These are phyloP conservation scores for Puccinia coronata DNA, from an alignment of 1,284 basidiomycete species.

Conservation along the genomic window DNA sequence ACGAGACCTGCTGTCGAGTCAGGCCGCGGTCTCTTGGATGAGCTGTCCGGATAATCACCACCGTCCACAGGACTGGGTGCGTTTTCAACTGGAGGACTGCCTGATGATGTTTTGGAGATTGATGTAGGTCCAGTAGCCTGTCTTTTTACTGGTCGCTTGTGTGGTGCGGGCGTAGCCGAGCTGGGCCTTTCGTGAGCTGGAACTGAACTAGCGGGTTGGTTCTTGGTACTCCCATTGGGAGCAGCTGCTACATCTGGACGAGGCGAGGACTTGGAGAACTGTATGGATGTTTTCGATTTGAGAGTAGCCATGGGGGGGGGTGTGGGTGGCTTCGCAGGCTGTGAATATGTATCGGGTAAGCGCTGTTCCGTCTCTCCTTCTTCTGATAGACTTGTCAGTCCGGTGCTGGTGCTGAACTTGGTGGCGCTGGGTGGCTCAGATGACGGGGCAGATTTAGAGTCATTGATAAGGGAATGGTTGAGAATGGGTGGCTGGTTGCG, in stretches of 20 bases:
- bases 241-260: not conserved
- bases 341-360: not conserved
- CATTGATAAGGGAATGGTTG: not conserved
- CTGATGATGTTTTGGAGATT: not conserved
- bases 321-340: not conserved
- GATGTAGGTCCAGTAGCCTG: not conserved
- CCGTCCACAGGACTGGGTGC: not conserved
- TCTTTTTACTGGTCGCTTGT: not conserved
- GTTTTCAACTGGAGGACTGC: not conserved
- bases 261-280: slow-evolving; percentile 11
- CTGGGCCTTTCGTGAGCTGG: not conserved
- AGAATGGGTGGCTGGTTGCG: not conserved
- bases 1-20: not conserved
- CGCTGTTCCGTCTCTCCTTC: slow-evolving; percentile 7
- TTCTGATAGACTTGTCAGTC: slow-evolving; percentile 33
- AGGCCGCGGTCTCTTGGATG: not conserved
- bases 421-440: slow-evolving; percentile 29
- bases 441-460: not conserved
- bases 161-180: not conserved
- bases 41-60: not conserved
- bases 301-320: slow-evolving; percentile 11
- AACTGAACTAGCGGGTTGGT: not conserved
- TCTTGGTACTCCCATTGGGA: no score
- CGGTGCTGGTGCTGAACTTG: slow-evolving; percentile 28
- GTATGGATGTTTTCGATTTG: not conserved